Evolutionary conservation across 129 eudicot genomes (phyloP), one percentile per base, ranked within the genome.

Genomic region (Helianthus annuus): DNA sequence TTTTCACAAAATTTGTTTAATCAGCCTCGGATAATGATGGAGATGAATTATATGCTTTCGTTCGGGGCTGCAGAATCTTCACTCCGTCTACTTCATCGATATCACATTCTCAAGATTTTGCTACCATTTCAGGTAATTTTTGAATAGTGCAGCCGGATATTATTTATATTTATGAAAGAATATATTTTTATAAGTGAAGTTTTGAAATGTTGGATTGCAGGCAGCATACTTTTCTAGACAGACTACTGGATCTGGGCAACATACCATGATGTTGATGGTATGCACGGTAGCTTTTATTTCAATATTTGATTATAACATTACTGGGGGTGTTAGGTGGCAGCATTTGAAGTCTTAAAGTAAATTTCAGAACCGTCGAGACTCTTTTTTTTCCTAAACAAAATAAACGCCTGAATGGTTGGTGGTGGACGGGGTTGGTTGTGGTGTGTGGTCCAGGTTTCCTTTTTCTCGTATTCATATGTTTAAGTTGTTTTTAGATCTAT

Each of bases 1-100:
- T 9, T 58, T 9, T n/a, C 45, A 40, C 45, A 40, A 24, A 53
- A 29, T 19, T 45, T 78, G 72, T 71, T 56, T 84, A 53, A 78
- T 48, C 84, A 92, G 98, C 15, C 80, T 71, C 86, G 99, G 71
- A 68, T 91, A 74, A 76, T 69, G 81, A 48, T 95, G 96, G 99
- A 95, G 85, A 57, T 95, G 49, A 82, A 91, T 71, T 86, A 84
- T 79, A 90, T 95, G 99, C 86, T 95, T 53, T 91, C 97, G 14
- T 95, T 79, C 60, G 99, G 99, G 58, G 97, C 99, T 68, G 94
- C 99, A 58, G 88, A 82, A 77, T 79, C 89, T 84, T 95, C 99
- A 57, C 74, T 95, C 39, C 66, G 74, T 81, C 70, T 90, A 70
- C 97, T 95, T 70, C 87, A 78, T 71, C 84, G 83, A 78, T 82